Base-by-base conservation (phyloP, 2,329 filamentous ascomycete species). In the Hymenoscyphus fructigenus region DNA sequence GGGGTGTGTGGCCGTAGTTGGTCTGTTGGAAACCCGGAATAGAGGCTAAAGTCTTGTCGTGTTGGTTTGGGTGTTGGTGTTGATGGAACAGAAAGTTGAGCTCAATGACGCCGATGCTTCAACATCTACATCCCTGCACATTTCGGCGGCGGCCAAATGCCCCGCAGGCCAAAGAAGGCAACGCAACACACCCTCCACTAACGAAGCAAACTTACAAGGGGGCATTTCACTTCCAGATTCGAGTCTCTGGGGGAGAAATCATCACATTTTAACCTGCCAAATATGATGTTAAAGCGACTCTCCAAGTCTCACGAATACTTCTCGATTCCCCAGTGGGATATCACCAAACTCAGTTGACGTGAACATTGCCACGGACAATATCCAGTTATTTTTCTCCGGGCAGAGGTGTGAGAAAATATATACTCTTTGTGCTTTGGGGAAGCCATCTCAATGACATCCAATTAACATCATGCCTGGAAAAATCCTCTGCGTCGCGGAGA, bases 401-500 rank as follows among this genome's bases (percentile, higher is more conserved):
- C 3, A 23, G 20, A 53, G 47, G 3, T 0, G 47, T 26, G 47
- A 23, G 47, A 20, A 5, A 23, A 23, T 53, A 53, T 23, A 14
- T 26, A 53, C n/a, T 26, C 47, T 53, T 26, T 10, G 4, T 14
- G 12, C n/a, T 53, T 5, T 44, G 15, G 7, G 5, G 10, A 53
- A 10, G 23, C 10, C n/a, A 23, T 50, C 44, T 23, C 5, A 50
- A 28, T 58, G 47, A 32, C 41, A 15, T 17, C 20, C 14, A 15
- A 17, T 5, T 17, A 53, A 44, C 50, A 68, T 61, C 38, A 72
- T 74, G 70, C 68, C 67, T 57, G 62, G 62, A 62, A 86, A 83
- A 72, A 86, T 92, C 65, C 81, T 93, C 61, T 93, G 90, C 75
- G 90, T 93, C 70, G 91, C 90, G 66, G 90, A 93, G 78, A 93